These are phyloP conservation scores for Brassica carinata DNA, from an alignment of 345 rosid species.

Conservation along the genomic window DNA sequence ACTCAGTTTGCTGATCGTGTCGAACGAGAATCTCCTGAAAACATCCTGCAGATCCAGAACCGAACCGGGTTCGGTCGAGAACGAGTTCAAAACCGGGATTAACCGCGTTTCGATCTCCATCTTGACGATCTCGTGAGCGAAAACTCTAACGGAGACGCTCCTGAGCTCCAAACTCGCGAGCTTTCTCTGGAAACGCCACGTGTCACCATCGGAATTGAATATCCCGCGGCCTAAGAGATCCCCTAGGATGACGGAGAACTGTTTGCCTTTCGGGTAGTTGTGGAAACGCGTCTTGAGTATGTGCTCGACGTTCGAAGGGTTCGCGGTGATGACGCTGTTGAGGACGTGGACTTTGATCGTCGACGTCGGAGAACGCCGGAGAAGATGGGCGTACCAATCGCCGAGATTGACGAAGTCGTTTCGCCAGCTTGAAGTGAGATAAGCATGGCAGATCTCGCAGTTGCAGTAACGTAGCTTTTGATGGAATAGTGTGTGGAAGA, in stretches of 20 bases:
- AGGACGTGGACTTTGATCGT: constrained; percentile 78
- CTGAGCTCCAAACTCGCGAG: constrained; percentile 67
- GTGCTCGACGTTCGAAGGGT: constrained; percentile 68
- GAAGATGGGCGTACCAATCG: constrained; percentile 79
- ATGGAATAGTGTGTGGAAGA: constrained; percentile 26
- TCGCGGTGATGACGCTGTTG: constrained; percentile 65
- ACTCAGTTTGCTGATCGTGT: constrained; percentile 59
- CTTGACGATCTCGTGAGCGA: constrained; percentile 56
- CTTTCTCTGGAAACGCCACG: constrained; percentile 69
- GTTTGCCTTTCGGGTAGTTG: constrained; percentile 80
- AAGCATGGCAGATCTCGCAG: constrained; percentile 68
- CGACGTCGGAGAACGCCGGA: constrained; percentile 53
- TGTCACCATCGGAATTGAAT: constrained; percentile 75
- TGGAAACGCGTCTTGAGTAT: constrained; percentile 68
- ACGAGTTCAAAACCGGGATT: constrained; percentile 41
- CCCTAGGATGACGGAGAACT: constrained; percentile 68
- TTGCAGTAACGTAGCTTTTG: constrained; percentile 57
- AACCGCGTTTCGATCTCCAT: constrained; percentile 58
- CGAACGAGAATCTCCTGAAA: constrained; percentile 66
- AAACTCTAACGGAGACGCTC: constrained; percentile 47
- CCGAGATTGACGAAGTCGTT: constrained; percentile 57
- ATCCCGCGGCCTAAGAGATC: constrained; percentile 82
- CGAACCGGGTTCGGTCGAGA: not conserved
- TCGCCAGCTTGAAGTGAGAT: constrained; percentile 61
- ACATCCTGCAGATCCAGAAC: constrained; percentile 55